These are phyloP conservation scores for Nymphaea colorata DNA, from an alignment of 164 flowering plant species.

Conservation along the genomic window DNA sequence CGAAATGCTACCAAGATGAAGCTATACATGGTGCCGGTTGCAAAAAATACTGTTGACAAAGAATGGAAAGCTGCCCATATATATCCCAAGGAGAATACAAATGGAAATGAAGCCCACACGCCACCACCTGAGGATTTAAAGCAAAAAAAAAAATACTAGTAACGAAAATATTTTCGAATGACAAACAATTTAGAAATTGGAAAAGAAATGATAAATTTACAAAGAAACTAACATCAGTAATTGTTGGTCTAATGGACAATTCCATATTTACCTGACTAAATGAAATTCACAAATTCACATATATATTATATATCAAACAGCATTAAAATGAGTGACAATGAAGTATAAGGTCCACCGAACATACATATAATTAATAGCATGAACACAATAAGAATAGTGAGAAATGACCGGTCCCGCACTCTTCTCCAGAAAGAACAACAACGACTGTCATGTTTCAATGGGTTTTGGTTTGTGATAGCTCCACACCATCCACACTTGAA, in stretches of 20 bases:
- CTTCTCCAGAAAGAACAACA: conserved; percentile 43
- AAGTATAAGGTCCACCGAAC: not conserved
- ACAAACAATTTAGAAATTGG: not conserved
- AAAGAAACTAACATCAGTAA: too few species aligned
- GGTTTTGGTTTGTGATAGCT: conserved; percentile 62
- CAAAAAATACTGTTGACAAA: conserved; percentile 27
- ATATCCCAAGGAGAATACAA: conserved; percentile 49
- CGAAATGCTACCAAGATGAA: conserved; percentile 64
- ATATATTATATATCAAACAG: too few species aligned
- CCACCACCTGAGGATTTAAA: conserved; percentile 67
- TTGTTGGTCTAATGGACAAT: too few species aligned
- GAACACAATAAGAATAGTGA: conserved; percentile 40
- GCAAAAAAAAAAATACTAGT: not conserved
- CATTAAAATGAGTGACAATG: not conserved
- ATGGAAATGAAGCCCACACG: conserved; percentile 80
- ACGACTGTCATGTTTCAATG: conserved; percentile 22
- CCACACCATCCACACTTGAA: conserved; percentile 99
- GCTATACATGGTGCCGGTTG: conserved; percentile 46
- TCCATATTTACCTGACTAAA: too few species aligned
- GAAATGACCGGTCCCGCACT: conserved; percentile 68
- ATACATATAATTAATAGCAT: conserved; percentile 72
- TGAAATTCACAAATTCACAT: too few species aligned
- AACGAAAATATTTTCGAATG: not conserved
- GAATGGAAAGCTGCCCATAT: conserved; percentile 49
- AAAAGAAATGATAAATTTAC: too few species aligned